Base-by-base conservation (phyloP, 129 eudicot genomes). In the Arctium lappa region DNA sequence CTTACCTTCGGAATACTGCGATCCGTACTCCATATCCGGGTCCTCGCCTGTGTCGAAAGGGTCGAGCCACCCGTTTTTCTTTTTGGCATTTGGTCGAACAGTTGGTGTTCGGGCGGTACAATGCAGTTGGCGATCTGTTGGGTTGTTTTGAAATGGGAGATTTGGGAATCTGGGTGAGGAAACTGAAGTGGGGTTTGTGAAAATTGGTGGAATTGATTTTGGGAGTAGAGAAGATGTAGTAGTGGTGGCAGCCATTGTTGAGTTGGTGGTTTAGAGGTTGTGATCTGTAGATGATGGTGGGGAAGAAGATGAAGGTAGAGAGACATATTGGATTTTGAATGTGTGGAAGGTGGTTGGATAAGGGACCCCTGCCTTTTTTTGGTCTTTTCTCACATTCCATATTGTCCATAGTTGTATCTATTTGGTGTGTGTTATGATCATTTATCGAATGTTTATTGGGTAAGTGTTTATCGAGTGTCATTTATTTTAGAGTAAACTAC, bases 1-100 rank as follows among this genome's bases (percentile, higher is more conserved):
- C 86, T 91, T 89, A 4, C 98, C 98, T 12, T 91, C 94, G 11
- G 89, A 32, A 77, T 77, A 94, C 50, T 80, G 33, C 30, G 94
- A 75, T 1, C 97, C 98, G 53, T 88, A 91, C 70, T 92, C 97
- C 97, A 88, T 84, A 3, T 89, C 90, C 2, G 97, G 96, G 81
- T 94, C 98, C 42, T 91, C 94, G 1, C 98, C 98, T 44, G 88
- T 82, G 56, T 94, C 97, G 34, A 92, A 94, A 6, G 96, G 97
- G 89, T 94, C 98, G 0, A 94, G 92, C 98, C 98, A 94, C 16
- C n/a, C 78, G 79, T 89, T 90, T 81, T 78, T 90, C 85, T 89
- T 92, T 81, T 86, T 92, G 82, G 94, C 97, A 86, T 89, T 86
- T 79, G 85, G 79, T 48, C 88, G 88, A 80, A 86, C 33, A 40